Evolutionary conservation across 257 asterid genomes (phyloP).

Genomic region (Solanum corneliomulleri): DNA sequence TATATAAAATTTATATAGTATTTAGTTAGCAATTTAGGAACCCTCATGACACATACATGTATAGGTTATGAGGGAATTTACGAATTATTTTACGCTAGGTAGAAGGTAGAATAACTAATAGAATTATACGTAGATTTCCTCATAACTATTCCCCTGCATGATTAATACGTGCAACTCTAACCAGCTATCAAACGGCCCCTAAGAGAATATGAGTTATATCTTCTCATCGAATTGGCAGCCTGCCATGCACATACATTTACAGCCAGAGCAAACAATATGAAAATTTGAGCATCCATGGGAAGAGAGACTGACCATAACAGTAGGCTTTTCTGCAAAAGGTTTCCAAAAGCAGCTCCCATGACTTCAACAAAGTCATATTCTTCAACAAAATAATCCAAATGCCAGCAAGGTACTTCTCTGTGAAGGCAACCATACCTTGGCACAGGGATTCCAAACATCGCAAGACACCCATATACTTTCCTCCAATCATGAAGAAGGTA

Average conservation of each 20-base stretch:
- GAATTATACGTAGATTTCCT: not conserved
- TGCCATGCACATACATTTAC: not conserved
- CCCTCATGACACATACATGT: not conserved
- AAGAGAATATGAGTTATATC: not conserved
- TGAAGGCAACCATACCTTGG: constrained; percentile 79
- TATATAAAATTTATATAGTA: too few species aligned
- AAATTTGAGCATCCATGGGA: not conserved
- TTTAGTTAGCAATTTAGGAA: not conserved
- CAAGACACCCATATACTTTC: constrained; percentile 75
- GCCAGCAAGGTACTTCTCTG: constrained; percentile 67
- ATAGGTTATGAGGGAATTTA: not conserved
- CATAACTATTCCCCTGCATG: not conserved
- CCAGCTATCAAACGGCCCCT: not conserved
- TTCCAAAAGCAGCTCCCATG: constrained; percentile 77
- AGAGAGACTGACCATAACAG: constrained; percentile 39
- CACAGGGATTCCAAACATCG: constrained; percentile 69
- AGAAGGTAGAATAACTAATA: not conserved
- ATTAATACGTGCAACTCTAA: not conserved
- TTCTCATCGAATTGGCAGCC: not conserved
- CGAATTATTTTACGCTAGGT: not conserved
- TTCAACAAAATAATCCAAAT: constrained; percentile 71
- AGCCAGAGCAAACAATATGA: not conserved
- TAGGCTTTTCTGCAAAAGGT: constrained; percentile 88
- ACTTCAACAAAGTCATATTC: constrained; percentile 93
- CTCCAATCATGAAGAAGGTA: constrained; percentile 88